Evolutionary conservation across 1,284 basidiomycete genomes (phyloP), one percentile per base, ranked within the genome.

Genomic region (Sphaerobolus stellatus): DNA sequence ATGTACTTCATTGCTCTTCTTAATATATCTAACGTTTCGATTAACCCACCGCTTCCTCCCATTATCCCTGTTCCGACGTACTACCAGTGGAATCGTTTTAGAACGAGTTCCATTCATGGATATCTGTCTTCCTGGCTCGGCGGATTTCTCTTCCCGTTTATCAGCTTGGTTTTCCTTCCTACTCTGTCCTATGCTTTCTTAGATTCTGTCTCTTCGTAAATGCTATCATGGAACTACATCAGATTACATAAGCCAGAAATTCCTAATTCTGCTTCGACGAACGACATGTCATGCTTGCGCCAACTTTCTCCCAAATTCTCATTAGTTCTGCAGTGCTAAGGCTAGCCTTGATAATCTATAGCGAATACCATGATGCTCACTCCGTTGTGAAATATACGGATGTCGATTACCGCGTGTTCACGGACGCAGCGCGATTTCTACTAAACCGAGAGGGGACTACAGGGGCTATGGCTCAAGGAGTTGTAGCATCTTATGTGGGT

Each of bases 391-490:
- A 94, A 67, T 99, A 98, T 69, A 99, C 96, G 16, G 96, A 99
- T 71, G 80, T 99, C 56, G 97, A 99, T 74, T 99, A 98, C 71
- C 81, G 86, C 40, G 96, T 99, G 59, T 97, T 98, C 75, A 90
- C 84, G 54, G 95, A 98, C 68, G 97, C 95, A 4, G 84, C 92
- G 3, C 74, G 75, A 22, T 94, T 90, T 65, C 64, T 92, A 56
- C 69, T 72, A 31, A 48, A 61, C 38, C 66, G 70, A 4, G 43
- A 54, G 30, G 56, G 47, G 59, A 38, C 40, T 41, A 16, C 47
- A 57, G 14, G 68, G 69, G 7, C 70, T 66, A 8, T 62, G 27
- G 90, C 89, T 7, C 75, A 78, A 61, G 92, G 92, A 6, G 78
- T 80, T 31, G 61, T 88, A n/a, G 77, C 77, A 18, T 59, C 62